phyloP scores from a whole-genome alignment of 106 monocot genomes.

The Iris macrosiphon region DNA sequence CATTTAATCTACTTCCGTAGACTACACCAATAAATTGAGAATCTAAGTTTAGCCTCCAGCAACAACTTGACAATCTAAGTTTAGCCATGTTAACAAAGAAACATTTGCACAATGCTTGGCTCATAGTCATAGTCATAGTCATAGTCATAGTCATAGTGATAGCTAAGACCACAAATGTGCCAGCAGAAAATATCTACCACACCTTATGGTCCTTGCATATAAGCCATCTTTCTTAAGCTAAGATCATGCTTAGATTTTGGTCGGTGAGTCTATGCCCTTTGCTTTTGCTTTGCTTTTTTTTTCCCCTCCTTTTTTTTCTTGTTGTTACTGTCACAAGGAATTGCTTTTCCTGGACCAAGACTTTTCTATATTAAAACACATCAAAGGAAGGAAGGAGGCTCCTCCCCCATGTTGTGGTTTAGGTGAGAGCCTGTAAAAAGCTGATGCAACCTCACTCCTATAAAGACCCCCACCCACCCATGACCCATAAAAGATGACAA shows the following conservation, averaged over 20 bases:
- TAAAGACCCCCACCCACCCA: not conserved
- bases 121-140: too few relatives aligned
- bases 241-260: slow-evolving; percentile 7
- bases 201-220: too few relatives aligned
- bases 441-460: slow-evolving; percentile 13
- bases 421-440: slow-evolving; percentile 26
- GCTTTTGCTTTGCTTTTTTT: not conserved
- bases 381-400: not conserved
- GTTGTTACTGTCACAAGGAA: not conserved
- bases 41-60: too few relatives aligned
- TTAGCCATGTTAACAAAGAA: too few relatives aligned
- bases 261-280: slow-evolving; percentile 4
- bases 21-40: too few relatives aligned
- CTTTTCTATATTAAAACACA: slow-evolving; percentile 14
- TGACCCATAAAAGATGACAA: slow-evolving; percentile 19
- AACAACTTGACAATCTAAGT: too few relatives aligned
- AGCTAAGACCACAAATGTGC: too few relatives aligned
- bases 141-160: too few relatives aligned
- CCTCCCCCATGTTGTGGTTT: slow-evolving; percentile 1
- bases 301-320: not conserved
- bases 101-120: too few relatives aligned
- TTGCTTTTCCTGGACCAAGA: not conserved
- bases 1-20: too few relatives aligned
- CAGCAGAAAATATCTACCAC: too few relatives aligned
- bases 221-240: not conserved